Conservation (phyloP, 176 grass and related monocot species). For the Oryza australiensis region DNA sequence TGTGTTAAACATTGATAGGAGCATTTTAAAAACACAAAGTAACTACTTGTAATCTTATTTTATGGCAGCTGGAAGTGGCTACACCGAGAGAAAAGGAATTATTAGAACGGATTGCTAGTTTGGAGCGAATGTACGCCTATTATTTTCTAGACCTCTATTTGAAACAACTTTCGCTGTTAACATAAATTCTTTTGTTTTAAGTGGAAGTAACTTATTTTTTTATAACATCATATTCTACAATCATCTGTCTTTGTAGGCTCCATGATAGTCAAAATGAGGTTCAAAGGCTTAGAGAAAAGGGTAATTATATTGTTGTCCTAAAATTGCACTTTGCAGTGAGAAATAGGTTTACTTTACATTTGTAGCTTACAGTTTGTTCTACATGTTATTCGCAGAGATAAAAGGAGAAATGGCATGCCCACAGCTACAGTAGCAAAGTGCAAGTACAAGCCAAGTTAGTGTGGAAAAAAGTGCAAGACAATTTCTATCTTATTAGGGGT, state of each 20-base stretch:
- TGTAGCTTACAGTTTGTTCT: background rate
- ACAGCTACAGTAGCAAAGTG: slow-evolving; percentile 12
- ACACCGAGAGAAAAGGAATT: slow-evolving; percentile 42
- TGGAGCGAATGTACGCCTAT: slow-evolving; percentile 37
- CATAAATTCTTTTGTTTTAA: background rate
- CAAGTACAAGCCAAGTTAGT: background rate
- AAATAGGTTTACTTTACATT: background rate
- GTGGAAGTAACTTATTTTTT: background rate
- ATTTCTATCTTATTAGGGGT: background rate
- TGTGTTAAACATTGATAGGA: background rate
- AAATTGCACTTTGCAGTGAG: background rate
- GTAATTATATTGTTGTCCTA: background rate
- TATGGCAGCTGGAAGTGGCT: slow-evolving; percentile 18
- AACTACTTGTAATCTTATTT: background rate
- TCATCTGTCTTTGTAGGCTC: slow-evolving; percentile 17
- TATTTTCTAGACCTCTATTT: background rate
- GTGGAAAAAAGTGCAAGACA: background rate
- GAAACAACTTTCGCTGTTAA: background rate
- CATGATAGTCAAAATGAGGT: slow-evolving; percentile 33
- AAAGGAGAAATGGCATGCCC: background rate
- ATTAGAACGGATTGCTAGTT: slow-evolving; percentile 22
- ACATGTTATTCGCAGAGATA: slow-evolving; percentile 10
- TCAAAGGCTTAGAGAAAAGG: slow-evolving; percentile 48
- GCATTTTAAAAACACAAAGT: background rate
- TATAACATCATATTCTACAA: background rate